Evolutionary conservation across 129 eudicot genomes (phyloP).

Genomic region (Arctium lappa): DNA sequence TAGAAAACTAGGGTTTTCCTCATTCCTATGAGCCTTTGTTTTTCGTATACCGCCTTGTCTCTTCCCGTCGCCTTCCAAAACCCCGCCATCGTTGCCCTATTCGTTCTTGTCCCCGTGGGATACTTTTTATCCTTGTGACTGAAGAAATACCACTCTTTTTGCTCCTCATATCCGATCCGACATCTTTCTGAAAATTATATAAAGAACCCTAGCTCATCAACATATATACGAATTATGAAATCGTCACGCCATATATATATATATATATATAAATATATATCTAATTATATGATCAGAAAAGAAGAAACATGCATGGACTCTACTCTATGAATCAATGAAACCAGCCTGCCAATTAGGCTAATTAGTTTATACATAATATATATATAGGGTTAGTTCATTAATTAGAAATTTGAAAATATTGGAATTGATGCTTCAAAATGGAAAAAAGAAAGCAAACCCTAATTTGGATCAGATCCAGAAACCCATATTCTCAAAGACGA

Average conservation of each 20-base stretch:
- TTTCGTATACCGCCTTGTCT: conserved; percentile 86
- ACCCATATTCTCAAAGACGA: background rate
- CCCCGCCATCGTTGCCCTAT: conserved; percentile 87
- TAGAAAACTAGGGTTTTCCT: conserved; percentile 95
- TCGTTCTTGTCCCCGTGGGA: conserved; percentile 91
- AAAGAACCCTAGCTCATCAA: background rate
- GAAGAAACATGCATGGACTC: background rate
- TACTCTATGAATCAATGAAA: background rate
- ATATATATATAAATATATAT: background rate
- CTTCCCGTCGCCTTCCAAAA: conserved; percentile 97
- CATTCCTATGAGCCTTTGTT: conserved; percentile 73
- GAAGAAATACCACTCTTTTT: conserved; percentile 88
- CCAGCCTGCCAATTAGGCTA: background rate
- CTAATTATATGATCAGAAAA: background rate
- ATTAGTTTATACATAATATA: background rate
- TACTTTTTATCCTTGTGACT: conserved; percentile 92
- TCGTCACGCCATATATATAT: background rate
- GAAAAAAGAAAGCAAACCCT: background rate
- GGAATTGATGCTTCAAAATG: background rate
- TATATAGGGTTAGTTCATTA: background rate
- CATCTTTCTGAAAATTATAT: conserved; percentile 55
- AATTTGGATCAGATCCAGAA: background rate
- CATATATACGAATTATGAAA: background rate
- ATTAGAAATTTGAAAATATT: background rate
- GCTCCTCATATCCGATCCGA: conserved; percentile 82